These are phyloP conservation scores for Aspergillus uvarum DNA, from an alignment of 2,329 filamentous ascomycete species.

Conservation along the genomic window DNA sequence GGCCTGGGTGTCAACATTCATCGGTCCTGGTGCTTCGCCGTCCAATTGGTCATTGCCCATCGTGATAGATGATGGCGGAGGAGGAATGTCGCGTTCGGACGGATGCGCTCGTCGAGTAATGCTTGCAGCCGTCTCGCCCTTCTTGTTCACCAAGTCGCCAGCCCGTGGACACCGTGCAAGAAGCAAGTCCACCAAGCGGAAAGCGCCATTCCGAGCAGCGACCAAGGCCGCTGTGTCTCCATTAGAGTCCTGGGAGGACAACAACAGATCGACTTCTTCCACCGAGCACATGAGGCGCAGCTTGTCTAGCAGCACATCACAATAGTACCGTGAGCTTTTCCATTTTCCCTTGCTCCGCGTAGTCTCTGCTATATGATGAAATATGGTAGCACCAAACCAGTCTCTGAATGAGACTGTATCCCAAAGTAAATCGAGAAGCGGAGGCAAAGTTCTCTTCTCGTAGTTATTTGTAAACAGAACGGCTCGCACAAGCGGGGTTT, in stretches of 20 bases:
- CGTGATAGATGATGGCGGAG: constrained; percentile 67
- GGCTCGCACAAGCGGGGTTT: constrained; percentile 91
- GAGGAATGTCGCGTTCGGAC: constrained; percentile 62
- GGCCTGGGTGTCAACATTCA: constrained; percentile 34
- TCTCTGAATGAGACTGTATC: constrained; percentile 79
- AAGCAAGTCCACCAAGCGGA: constrained; percentile 67
- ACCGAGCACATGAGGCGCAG: constrained; percentile 75
- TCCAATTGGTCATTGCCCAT: constrained; percentile 42
- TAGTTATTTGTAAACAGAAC: constrained; percentile 97
- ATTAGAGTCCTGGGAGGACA: constrained; percentile 79
- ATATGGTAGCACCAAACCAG: constrained; percentile 78
- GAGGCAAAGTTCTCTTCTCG: constrained; percentile 87
- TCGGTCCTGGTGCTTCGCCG: constrained; percentile 23
- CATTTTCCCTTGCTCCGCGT: constrained; percentile 84
- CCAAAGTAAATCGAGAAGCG: constrained; percentile 78
- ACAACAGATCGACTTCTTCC: constrained; percentile 71
- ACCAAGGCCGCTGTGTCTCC: constrained; percentile 90
- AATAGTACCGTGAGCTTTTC: constrained; percentile 86
- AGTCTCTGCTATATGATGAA: constrained; percentile 90
- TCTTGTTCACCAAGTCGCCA: constrained; percentile 77
- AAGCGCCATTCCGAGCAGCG: constrained; percentile 81
- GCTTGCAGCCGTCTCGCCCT: constrained; percentile 80
- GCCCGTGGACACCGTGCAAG: constrained; percentile 73
- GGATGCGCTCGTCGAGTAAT: constrained; percentile 74
- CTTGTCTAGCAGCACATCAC: constrained; percentile 86